Evolutionary conservation across 1,139 yeast genomes (phyloP), one percentile per base, ranked within the genome.

Genomic region (Nakaseomyces sp.): DNA sequence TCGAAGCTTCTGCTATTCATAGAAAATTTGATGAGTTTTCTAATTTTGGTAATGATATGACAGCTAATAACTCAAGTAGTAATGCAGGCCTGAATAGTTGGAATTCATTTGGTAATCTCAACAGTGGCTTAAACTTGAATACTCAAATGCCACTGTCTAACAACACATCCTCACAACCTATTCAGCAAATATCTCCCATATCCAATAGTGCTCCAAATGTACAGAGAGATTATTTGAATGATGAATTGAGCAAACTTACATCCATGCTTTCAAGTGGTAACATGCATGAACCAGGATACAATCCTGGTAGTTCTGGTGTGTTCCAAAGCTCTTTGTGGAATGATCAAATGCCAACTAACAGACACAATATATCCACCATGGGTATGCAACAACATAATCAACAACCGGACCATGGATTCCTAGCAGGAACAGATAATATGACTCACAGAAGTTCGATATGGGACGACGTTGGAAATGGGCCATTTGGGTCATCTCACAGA

Each of bases 171-270:
- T 7, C 18, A 22, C 38, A 35, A 13, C 38, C 38, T 8, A 2
- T n/a, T 2, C 38, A 35, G 10, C 26, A 35, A 13, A 20, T 26
- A 5, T 26, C 29, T 2, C 29, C 29, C 7, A 26, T 26, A 10
- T n/a, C n/a, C 5, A 26, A n/a, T 26, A 26, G 5, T 22, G 16
- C 8, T 12, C 19, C 37, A 22, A 40, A 12, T 16, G 18, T 22
- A 5, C 17, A 35, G 7, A 20, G 28, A 4, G 38, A 37, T 6
- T 40, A 17, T 13, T 44, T 24, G 49, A 15, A 46, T 15, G 55
- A 58, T 38, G 65, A 61, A 28, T 48, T 61, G 40, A 51, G 51
- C 37, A 53, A 53, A 18, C 44, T 61, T 17, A 54, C 64, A 2
- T 51, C 47, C n/a, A 55, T 57, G 50, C 42, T 61, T 6, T 50